Percentiles rank a stretch among this genome's conserved stretches.
phyloP scores from a whole-genome alignment of 805 yeast genomes.

The Torulaspora maleeae region DNA sequence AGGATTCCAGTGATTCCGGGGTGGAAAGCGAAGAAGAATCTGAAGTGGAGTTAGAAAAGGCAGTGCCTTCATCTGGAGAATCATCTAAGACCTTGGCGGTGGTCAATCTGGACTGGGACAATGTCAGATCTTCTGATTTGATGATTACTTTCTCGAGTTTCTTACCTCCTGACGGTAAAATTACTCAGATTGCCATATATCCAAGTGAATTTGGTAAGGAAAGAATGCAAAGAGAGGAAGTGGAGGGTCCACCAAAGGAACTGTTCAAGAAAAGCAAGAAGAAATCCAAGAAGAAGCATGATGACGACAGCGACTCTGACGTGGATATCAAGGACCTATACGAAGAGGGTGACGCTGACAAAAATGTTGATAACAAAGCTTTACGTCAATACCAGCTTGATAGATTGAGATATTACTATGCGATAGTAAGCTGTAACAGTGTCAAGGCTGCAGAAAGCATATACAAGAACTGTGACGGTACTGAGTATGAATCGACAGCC shows the following conservation, averaged over 20 bases:
- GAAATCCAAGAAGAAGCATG: conserved; percentile 34
- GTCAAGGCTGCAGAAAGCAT: conserved; percentile 66
- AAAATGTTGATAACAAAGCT: conserved; percentile 78
- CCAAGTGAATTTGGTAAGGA: conserved; percentile 94
- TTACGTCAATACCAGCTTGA: conserved; percentile 89
- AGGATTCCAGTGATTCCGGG: conserved; percentile 40
- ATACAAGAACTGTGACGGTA: conserved; percentile 85
- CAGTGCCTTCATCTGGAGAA: conserved; percentile 78
- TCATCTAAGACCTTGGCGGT: conserved; percentile 81
- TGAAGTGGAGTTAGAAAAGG: conserved; percentile 52
- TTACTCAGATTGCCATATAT: conserved; percentile 63
- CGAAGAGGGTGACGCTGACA: conserved; percentile 75
- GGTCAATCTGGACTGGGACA: conserved; percentile 97
- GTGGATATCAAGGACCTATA: conserved; percentile 65
- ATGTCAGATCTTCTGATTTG: conserved; percentile 78
- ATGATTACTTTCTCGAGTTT: conserved; percentile 86
- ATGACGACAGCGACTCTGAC: conserved; percentile 48
- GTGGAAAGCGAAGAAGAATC: conserved; percentile 47
- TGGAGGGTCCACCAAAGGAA: conserved; percentile 89
- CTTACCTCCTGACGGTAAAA: conserved; percentile 69
- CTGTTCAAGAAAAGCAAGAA: conserved; percentile 53
- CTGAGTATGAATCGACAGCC: conserved; percentile 94
- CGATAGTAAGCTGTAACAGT: conserved; percentile 79
- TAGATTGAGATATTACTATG: conserved; percentile 87
- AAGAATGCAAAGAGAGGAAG: conserved; percentile 82